Conservation (phyloP, 2,329 filamentous ascomycete genomes). For the Periconia sp. region DNA sequence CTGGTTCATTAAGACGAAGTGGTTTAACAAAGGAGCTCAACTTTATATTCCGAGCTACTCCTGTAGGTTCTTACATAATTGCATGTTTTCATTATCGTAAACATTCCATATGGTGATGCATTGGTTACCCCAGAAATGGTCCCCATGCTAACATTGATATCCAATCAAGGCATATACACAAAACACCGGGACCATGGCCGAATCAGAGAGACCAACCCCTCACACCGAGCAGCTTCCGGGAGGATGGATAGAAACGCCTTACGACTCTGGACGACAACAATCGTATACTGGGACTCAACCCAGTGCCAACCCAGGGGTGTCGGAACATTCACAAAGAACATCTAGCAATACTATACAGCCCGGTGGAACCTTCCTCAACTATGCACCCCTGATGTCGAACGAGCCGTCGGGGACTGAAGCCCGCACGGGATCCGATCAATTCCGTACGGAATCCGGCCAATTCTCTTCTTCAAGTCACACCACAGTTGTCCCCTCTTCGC, state of each 20-base stretch:
- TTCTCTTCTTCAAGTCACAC: conserved; percentile 11
- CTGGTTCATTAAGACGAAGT: not conserved
- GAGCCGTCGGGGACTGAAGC: not conserved
- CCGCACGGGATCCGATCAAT: conserved; percentile 3
- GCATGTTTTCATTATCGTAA: not conserved
- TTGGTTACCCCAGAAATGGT: not conserved
- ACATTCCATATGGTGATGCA: not conserved
- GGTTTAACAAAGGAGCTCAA: not conserved
- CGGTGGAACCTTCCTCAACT: conserved; percentile 22
- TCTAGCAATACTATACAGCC: conserved; percentile 2
- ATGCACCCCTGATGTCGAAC: conserved; percentile 6
- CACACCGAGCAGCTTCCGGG: conserved; percentile 35
- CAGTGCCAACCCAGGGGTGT: conserved; percentile 6
- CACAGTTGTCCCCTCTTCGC: conserved; percentile 17
- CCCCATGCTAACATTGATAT: not conserved
- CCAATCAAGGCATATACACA: not conserved
- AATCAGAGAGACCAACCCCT: conserved; percentile 33
- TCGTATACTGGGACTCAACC: conserved; percentile 22
- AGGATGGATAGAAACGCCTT: conserved; percentile 40
- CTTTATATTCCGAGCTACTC: not conserved
- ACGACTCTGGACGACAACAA: conserved; percentile 22
- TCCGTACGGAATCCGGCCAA: conserved; percentile 5
- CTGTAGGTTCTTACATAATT: not conserved
- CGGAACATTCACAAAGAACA: conserved; percentile 1
- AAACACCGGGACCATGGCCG: conserved; percentile 21